Evolutionary conservation across 345 rosid species (phyloP), one percentile per base, ranked within the genome.

Genomic region (Tarenaya hassleriana): DNA sequence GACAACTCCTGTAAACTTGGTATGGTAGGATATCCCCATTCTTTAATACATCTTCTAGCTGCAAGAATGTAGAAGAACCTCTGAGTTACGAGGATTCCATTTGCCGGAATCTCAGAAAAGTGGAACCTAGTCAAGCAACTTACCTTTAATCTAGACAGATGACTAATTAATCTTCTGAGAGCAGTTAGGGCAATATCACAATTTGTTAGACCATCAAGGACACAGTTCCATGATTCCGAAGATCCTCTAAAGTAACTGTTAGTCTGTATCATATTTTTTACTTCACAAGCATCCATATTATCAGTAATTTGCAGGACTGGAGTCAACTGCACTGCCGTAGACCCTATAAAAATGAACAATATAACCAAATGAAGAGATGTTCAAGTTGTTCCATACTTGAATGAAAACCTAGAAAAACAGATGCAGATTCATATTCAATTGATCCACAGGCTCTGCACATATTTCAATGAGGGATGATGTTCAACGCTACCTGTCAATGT

Each of bases 81-180:
- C 13, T 39, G 16, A 58, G 62, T 44, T 63, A 58, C 16, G 52
- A 17, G 48, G 41, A 41, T 5, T 55, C 37, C 37, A 7, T 61
- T 42, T 19, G 52, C 20, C 37, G n/a, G 15, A 41, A n/a, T 34
- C 16, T 20, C 14, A 34, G 32, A 59, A 57, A 58, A 17, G 48
- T 33, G 43, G 24, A 56, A 38, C 34, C 16, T 35, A 29, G 20
- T 11, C 21, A 64, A 31, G 55, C 51, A 69, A 56, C 82, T 38
- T 67, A 87, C 98, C 96, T 80, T 87, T 71, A 91, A 71, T 64
- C 96, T 80, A 1, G 95, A 84, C 24, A 91, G 71, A 72, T 87
- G 95, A 73, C 55, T 56, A 50, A 82, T 59, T 42, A 91, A 84
- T 50, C 85, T 92, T 57, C 96, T 95, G 55, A 91, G 82, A 32